A percentile compares a stretch with the other conserved stretches of the same genome.
Evolutionary conservation across 1,284 basidiomycete species (phyloP).

Genomic region (Sporisorium scitamineum): DNA sequence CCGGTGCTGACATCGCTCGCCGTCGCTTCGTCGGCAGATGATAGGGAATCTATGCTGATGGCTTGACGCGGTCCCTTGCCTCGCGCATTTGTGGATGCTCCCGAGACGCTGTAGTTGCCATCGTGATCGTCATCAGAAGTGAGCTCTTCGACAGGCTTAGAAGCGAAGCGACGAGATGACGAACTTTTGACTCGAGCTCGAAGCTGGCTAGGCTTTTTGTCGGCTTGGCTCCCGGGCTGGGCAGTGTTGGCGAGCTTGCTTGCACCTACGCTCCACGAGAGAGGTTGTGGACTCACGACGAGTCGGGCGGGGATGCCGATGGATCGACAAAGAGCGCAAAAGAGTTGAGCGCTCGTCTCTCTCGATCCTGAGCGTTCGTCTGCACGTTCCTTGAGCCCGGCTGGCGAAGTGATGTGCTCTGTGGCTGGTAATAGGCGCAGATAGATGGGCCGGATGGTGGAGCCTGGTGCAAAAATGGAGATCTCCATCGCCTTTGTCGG

Average conservation of each 20-base stretch:
- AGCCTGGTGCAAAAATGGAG: constrained; percentile 68
- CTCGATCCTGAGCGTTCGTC: constrained; percentile 83
- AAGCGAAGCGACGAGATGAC: constrained; percentile 19
- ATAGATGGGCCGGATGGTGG: constrained; percentile 55
- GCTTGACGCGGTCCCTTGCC: constrained; percentile 13
- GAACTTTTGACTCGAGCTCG: constrained; percentile 17
- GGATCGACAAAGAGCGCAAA: constrained; percentile 87
- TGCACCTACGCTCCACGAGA: constrained; percentile 78
- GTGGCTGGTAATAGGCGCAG: constrained; percentile 72
- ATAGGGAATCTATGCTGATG: constrained; percentile 18
- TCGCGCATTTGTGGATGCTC: constrained; percentile 7
- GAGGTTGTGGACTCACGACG: constrained; percentile 88
- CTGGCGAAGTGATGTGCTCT: constrained; percentile 80
- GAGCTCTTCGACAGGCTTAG: constrained; percentile 48
- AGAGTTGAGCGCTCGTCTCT: constrained; percentile 90
- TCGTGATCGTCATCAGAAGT: constrained; percentile 58
- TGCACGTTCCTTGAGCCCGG: constrained; percentile 89
- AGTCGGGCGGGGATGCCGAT: constrained; percentile 88
- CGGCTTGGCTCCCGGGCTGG: constrained; percentile 57
- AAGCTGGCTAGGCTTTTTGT: constrained; percentile 55
- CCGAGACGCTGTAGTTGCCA: constrained; percentile 20
- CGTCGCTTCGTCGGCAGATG: constrained; percentile 20
- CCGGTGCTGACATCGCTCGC: constrained; percentile 16
- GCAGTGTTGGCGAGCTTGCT: constrained; percentile 62
- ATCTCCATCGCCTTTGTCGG: constrained; percentile 69